These are phyloP conservation scores for Melaleuca quinquenervia DNA, from an alignment of 345 rosid genomes.

Conservation along the genomic window DNA sequence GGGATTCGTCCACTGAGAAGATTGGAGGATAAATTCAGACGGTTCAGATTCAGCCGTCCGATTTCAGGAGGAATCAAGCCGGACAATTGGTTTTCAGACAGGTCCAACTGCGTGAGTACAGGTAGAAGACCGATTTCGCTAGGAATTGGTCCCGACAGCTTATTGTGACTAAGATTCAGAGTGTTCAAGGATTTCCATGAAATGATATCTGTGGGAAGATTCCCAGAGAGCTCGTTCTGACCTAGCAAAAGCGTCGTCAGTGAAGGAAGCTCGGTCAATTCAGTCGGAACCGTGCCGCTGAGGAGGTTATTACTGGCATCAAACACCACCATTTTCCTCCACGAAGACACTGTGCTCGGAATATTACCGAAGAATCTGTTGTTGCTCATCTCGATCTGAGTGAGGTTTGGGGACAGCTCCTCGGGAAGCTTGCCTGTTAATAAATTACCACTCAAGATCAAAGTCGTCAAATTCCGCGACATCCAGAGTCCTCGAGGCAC, in stretches of 20 bases:
- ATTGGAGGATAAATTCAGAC: slow-evolving; percentile 51
- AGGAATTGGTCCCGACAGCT: slow-evolving; percentile 42
- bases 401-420: slow-evolving; percentile 18
- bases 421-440: slow-evolving; percentile 48
- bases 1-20: slow-evolving; percentile 42
- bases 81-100: slow-evolving; percentile 38
- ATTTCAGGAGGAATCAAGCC: slow-evolving; percentile 38
- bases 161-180: slow-evolving; percentile 35
- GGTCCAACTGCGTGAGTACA: slow-evolving; percentile 21
- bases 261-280: slow-evolving; percentile 28
- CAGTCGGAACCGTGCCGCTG: slow-evolving; percentile 31
- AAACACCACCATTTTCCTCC: slow-evolving; percentile 25
- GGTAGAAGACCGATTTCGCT: slow-evolving; percentile 23
- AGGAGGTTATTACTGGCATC: slow-evolving; percentile 43
- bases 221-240: slow-evolving; percentile 36
- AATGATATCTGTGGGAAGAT: slow-evolving; percentile 28
- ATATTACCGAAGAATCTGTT: slow-evolving; percentile 40
- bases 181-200: slow-evolving; percentile 29
- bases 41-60: slow-evolving; percentile 3
- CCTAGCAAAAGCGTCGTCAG: slow-evolving; percentile 27
- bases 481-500: slow-evolving; percentile 49
- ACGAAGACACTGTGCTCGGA: slow-evolving; percentile 16
- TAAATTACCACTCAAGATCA: slow-evolving; percentile 19
- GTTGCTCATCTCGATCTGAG: slow-evolving; percentile 23
- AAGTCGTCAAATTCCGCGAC: neutral